Conservation (phyloP, 2,329 filamentous ascomycete species). For the Truncatella angustata region DNA sequence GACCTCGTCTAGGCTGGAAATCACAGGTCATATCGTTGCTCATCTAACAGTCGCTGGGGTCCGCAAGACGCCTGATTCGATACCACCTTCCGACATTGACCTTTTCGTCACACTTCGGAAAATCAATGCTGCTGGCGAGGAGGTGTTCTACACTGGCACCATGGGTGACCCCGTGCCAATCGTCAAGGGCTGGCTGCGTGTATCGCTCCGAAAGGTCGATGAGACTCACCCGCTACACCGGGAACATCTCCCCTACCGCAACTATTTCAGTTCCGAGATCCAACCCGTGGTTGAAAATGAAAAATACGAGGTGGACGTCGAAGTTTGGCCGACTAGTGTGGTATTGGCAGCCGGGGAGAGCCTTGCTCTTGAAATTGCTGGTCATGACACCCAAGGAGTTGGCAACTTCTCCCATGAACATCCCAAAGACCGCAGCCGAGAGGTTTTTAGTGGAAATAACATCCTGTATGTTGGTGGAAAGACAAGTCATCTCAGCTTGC, state of each 20-base stretch:
- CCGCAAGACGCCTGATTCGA: conserved; percentile 43
- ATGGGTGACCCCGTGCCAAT: conserved; percentile 62
- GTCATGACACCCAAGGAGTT: conserved; percentile 49
- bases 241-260: conserved; percentile 53
- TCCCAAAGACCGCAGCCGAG: not conserved
- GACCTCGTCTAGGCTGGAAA: no score
- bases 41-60: conserved; percentile 63
- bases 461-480: no score
- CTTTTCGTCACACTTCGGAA: conserved; percentile 63
- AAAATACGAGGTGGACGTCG: conserved; percentile 58
- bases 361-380: conserved; percentile 44
- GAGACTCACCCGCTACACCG: conserved; percentile 48
- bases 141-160: conserved; percentile 64
- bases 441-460: no score
- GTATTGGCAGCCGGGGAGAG: conserved; percentile 46
- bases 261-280: conserved; percentile 57
- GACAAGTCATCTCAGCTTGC: no score
- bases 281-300: conserved; percentile 51
- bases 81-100: conserved; percentile 57
- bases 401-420: conserved; percentile 45
- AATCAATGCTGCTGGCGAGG: conserved; percentile 49
- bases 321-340: conserved; percentile 65
- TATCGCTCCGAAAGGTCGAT: conserved; percentile 55
- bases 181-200: conserved; percentile 62
- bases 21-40: conserved; percentile 66